Conservation (phyloP, 202 grass and related monocot genomes). For the Cymbopogon flexuosus region DNA sequence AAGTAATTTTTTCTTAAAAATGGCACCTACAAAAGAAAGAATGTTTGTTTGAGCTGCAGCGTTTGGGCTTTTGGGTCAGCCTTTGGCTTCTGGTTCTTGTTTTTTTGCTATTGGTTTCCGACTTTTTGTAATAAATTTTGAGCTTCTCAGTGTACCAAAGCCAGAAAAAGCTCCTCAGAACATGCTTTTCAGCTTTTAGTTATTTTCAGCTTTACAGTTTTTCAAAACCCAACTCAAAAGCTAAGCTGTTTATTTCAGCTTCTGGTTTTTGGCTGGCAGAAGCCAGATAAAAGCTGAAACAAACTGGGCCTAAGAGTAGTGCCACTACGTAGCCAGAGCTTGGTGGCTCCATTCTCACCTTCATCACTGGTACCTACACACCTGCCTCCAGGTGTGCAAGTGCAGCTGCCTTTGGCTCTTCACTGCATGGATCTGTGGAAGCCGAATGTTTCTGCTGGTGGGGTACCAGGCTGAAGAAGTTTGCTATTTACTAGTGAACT, state of each 20-base stretch:
- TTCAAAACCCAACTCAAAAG: background rate
- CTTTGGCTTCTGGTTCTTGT: too few relatives aligned
- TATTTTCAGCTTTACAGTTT: background rate
- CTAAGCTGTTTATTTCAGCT: background rate
- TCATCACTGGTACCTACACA: background rate
- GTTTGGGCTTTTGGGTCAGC: too few relatives aligned
- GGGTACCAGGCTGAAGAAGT: background rate
- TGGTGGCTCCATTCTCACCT: background rate
- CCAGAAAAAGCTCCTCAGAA: background rate
- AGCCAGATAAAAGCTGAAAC: background rate
- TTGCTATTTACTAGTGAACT: background rate
- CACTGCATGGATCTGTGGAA: background rate
- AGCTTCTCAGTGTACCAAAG: too few relatives aligned
- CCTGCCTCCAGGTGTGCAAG: background rate
- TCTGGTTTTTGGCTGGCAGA: background rate
- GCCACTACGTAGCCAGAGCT: background rate
- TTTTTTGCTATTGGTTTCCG: too few relatives aligned
- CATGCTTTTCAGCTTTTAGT: background rate
- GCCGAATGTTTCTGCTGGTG: background rate
- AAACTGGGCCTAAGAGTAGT: background rate
- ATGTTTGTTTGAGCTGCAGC: background rate
- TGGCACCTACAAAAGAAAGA: background rate
- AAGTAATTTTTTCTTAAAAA: background rate
- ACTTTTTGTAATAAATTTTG: too few relatives aligned
- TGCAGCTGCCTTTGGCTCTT: background rate